Conservation (phyloP, 2,329 filamentous ascomycete species). For the Aspergillus thermomutatus region DNA sequence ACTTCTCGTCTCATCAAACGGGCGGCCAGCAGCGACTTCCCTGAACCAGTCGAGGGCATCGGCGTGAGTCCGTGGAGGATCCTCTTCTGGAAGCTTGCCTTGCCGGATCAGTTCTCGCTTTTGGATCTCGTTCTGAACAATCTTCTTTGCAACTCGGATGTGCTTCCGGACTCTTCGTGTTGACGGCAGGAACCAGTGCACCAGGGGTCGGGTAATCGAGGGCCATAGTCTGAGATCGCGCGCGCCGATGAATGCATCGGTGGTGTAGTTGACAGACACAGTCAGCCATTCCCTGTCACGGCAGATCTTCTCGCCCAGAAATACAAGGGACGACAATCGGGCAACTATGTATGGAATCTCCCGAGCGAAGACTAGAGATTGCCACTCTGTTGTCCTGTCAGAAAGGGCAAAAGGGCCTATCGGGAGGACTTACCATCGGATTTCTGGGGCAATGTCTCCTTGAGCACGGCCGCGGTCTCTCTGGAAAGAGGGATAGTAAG, state of each 20-base stretch:
- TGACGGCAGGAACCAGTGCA: conserved; percentile 45
- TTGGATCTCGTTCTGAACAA: conserved; percentile 30
- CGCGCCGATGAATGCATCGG: conserved; percentile 21
- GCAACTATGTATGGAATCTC: conserved; percentile 53
- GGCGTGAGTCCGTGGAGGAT: conserved; percentile 11
- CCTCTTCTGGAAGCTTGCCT: conserved; percentile 16
- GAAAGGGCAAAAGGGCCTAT: background rate
- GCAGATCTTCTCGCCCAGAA: conserved; percentile 51
- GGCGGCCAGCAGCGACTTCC: conserved; percentile 12
- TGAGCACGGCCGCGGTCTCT: conserved; percentile 21
- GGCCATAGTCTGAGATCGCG: conserved; percentile 45
- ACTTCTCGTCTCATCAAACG: conserved; percentile 12
- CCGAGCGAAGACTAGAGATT: conserved; percentile 51
- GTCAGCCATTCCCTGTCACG: conserved; percentile 55
- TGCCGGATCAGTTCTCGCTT: conserved; percentile 18
- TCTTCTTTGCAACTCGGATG: conserved; percentile 33
- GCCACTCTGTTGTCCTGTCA: conserved; percentile 48
- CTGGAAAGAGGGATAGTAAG: conserved; percentile 25
- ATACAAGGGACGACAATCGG: conserved; percentile 53
- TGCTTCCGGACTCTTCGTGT: conserved; percentile 38
- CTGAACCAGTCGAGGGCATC: conserved; percentile 31
- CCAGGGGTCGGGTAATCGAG: conserved; percentile 38
- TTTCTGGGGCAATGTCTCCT: conserved; percentile 19
- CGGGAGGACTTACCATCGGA: conserved; percentile 21
- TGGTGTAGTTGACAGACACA: conserved; percentile 20